Base-by-base conservation (phyloP, 352 stramenopile species). In the Globisporangium barbulae region DNA sequence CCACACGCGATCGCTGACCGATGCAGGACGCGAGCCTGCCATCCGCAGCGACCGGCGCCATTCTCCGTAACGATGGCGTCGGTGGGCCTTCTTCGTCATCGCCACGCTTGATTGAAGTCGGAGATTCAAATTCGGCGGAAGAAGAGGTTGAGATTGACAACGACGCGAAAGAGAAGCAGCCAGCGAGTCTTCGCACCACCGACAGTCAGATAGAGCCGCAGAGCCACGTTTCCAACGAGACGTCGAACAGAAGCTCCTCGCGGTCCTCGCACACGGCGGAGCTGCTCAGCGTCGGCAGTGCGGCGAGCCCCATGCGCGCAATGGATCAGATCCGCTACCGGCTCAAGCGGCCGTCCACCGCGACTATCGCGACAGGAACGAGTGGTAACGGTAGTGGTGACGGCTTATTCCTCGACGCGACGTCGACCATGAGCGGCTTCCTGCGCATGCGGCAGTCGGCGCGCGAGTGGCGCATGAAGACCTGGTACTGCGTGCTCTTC, bases 381-480 rank as follows among this genome's bases (percentile, higher is more conserved):
- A 64, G 58, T 54, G 55, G 62, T 63, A 78, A 67, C 68, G 73
- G 67, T 69, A 28, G 25, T 28, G 70, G 71, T 67, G 71, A 44
- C 64, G 65, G 56, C 49, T 53, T 13, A 61, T 4, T 41, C 5
- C 1, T 47, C 17, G 2, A 33, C 6, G 8, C 60, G 5, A 28
- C 52, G 30, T 47, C 41, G 37, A 54, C 30, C 13, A 68, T 70
- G 39, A 59, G 65, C 41, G 72, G 72, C 48, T 79, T 74, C 31
- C 22, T 79, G 50, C 69, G 69, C 31, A 69, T 79, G 52, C 72
- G 69, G 17, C 62, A 72, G 39, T 53, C 69, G 9, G 45, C 65
- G 54, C 61, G 63, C 37, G 72, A 74, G 63, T 79, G 72, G 72
- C 72, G 72, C 47, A 74, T 79, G 69, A 79, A 79, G 53, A 79